Conservation (phyloP, 208 protist species). For the Kentomonas sorsogonicus region DNA sequence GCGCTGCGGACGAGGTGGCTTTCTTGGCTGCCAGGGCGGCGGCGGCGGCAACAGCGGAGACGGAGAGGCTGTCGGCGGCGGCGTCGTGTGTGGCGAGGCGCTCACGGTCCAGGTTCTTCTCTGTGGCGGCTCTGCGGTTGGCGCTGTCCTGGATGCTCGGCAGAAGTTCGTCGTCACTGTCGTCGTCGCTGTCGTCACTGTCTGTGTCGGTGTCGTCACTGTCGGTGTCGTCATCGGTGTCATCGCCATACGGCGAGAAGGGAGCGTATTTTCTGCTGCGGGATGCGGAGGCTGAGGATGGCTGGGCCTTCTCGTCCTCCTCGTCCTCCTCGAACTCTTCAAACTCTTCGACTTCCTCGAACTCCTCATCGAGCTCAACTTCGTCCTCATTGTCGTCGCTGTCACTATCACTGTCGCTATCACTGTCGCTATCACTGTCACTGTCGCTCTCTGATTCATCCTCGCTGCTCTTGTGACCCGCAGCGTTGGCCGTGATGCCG, state of each 20-base stretch:
- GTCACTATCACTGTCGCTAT: background rate
- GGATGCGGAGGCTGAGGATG: too few species aligned
- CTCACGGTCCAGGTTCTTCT: background rate
- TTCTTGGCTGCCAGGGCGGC: background rate
- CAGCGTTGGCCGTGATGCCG: too few species aligned
- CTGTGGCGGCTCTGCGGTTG: too few species aligned
- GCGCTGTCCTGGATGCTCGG: too few species aligned
- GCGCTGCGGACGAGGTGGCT: background rate
- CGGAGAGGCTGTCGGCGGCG: background rate
- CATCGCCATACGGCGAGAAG: too few species aligned
- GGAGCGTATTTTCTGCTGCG: too few species aligned
- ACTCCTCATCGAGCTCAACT: background rate
- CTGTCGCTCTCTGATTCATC: too few species aligned
- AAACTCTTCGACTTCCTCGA: slow-evolving; percentile 7
- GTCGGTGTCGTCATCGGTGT: too few species aligned
- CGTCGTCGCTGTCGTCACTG: slow-evolving; percentile 18
- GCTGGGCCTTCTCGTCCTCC: slow-evolving; percentile 19
- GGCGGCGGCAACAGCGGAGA: background rate
- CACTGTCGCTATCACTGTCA: too few species aligned
- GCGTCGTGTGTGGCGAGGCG: background rate
- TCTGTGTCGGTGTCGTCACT: too few species aligned
- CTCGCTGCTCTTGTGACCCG: too few species aligned
- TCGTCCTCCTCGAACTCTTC: slow-evolving; percentile 20
- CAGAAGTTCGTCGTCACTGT: slow-evolving; percentile 17
- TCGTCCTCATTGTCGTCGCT: slow-evolving; percentile 8